Evolutionary conservation across 371 early-diverging fungal species (phyloP), one percentile per base, ranked within the genome.

Genomic region (Mortierella sp.): DNA sequence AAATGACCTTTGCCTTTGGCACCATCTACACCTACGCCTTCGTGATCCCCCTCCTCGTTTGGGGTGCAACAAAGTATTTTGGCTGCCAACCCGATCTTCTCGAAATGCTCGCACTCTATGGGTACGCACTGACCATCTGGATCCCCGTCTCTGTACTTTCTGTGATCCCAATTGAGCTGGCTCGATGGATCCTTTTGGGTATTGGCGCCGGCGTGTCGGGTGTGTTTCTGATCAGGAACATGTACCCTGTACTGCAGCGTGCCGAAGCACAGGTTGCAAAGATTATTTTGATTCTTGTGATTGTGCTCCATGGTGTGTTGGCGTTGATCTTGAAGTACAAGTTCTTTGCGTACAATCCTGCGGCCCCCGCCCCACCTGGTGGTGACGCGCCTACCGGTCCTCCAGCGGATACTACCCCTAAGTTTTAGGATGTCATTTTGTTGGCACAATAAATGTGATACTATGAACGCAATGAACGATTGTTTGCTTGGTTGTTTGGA

Each of bases 101-200:
- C 52, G 97, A 97, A 81, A 92, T 96, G 71, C 74, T 97, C 47
- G 92, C 94, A 80, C 91, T 98, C 52, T 98, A 97, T 84, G 99
- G 98, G 26, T 99, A 99, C 83, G 94, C 94, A 7, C 88, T 98
- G 89, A 91, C 96, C 2, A 90, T 97, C 65, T 99, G 98, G 98
- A 92, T 99, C 58, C 98, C 97, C 7, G 95, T 97, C 38, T 95
- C 98, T 34, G 96, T 97, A 84, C 88, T 93, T 34, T 60, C 77
- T 11, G 76, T 81, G 31, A 79, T 75, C 31, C 77, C 79, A 2
- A 75, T 76, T 31, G 82, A 82, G 75, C 80, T 74, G 60, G 79
- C 77, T 31, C 80, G 82, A 19, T 88, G 84, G 88, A 77, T 80
- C 74, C 63, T 84, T 24, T 48, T 82, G 16, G 80, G 77, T 38